Evolutionary conservation across 352 stramenopile genomes (phyloP).

Genomic region (Pythium phragmitis): DNA sequence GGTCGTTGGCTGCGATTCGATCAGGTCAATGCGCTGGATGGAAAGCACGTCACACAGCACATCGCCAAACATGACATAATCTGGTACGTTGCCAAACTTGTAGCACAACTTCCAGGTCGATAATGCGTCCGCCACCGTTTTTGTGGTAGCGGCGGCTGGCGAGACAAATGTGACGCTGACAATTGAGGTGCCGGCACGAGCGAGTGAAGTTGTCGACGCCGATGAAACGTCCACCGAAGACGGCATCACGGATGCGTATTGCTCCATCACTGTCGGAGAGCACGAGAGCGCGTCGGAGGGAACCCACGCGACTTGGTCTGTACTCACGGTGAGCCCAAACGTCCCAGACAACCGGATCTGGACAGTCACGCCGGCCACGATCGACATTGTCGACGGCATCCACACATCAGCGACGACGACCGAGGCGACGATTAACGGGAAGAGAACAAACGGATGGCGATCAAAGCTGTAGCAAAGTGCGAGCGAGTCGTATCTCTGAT

Average conservation of each 20-base stretch:
- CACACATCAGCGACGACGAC: slow-evolving; percentile 55
- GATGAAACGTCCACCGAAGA: slow-evolving; percentile 33
- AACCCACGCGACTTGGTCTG: slow-evolving; percentile 61
- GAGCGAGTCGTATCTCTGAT: slow-evolving; percentile 34
- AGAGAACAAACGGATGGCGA: slow-evolving; percentile 54
- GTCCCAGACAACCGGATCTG: slow-evolving; percentile 44
- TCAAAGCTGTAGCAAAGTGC: slow-evolving; percentile 69
- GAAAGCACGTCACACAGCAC: slow-evolving; percentile 58
- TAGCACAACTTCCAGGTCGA: slow-evolving; percentile 74
- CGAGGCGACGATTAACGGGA: slow-evolving; percentile 31
- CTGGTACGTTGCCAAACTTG: slow-evolving; percentile 50
- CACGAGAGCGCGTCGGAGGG: slow-evolving; percentile 44
- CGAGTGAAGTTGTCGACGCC: slow-evolving; percentile 33
- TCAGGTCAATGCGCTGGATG: slow-evolving; percentile 42
- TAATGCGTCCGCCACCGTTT: slow-evolving; percentile 21
- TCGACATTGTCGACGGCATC: slow-evolving; percentile 40
- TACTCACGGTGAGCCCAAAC: slow-evolving; percentile 59
- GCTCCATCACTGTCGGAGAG: slow-evolving; percentile 26
- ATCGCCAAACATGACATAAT: slow-evolving; percentile 61
- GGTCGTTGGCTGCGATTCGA: slow-evolving; percentile 32
- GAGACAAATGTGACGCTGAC: slow-evolving; percentile 47
- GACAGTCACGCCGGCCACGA: slow-evolving; percentile 50
- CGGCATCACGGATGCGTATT: slow-evolving; percentile 43
- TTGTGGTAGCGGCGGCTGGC: slow-evolving; percentile 7
- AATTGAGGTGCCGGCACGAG: slow-evolving; percentile 33